A percentile compares a stretch with the other conserved stretches of the same genome.
Evolutionary conservation across 495 filamentous ascomycete genomes (phyloP).

Genomic region (Daldinia grandis): DNA sequence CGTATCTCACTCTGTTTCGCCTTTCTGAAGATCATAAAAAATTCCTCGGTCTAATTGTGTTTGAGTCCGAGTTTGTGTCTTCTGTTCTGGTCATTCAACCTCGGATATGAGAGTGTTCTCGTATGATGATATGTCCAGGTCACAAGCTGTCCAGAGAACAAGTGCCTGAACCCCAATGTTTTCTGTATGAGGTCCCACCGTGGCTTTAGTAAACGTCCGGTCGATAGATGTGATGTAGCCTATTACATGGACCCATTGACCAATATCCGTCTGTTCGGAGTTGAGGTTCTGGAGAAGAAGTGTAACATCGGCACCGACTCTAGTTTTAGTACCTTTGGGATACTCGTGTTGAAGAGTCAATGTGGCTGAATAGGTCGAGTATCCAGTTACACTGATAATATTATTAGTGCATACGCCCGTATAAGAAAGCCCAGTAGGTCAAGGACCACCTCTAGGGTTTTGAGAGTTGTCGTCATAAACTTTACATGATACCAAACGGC

Average conservation of each 20-base stretch:
- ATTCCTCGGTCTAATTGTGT: not conserved
- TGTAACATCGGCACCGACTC: constrained; percentile 72
- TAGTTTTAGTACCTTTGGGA: constrained; percentile 54
- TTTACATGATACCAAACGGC: not conserved
- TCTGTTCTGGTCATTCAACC: constrained; percentile 11
- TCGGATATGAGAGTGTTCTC: constrained; percentile 25
- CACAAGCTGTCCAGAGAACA: constrained; percentile 31
- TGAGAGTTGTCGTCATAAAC: not conserved
- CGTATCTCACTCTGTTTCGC: not conserved
- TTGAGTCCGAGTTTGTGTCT: not conserved
- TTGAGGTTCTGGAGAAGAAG: constrained; percentile 72
- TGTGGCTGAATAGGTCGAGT: constrained; percentile 65
- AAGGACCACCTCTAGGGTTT: not conserved
- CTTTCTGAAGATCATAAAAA: not conserved
- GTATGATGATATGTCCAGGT: constrained; percentile 33
- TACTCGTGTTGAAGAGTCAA: constrained; percentile 74
- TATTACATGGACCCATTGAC: constrained; percentile 91
- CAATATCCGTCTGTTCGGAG: constrained; percentile 70
- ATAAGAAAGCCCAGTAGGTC: constrained; percentile 3
- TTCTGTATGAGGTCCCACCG: not conserved
- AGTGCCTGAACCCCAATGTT: constrained; percentile 33
- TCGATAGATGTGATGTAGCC: constrained; percentile 71
- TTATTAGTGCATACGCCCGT: constrained; percentile 35
- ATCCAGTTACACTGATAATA: constrained; percentile 69
- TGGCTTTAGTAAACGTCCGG: constrained; percentile 7